phyloP scores from a whole-genome alignment of 192 early-diverging fungal species.

The Fimicolochytrium jonesii region DNA sequence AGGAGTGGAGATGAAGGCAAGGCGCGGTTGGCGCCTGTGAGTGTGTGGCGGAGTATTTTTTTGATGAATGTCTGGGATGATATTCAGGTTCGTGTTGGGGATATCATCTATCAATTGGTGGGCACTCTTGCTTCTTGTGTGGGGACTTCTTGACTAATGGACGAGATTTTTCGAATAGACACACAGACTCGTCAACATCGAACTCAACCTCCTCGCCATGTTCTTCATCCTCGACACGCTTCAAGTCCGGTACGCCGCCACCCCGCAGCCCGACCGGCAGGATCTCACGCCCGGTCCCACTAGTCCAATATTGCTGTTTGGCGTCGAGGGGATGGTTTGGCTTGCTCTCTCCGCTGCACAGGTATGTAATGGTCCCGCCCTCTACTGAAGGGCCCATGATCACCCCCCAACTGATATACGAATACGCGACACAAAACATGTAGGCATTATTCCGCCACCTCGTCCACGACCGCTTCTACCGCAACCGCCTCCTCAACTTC shows the following conservation, averaged over 20 bases:
- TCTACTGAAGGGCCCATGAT: too few relatives aligned
- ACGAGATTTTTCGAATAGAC: too few relatives aligned
- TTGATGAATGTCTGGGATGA: constrained; percentile 48
- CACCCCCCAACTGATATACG: too few relatives aligned
- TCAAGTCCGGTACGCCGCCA: constrained; percentile 31
- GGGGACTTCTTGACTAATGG: too few relatives aligned
- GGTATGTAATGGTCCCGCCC: constrained; percentile 26
- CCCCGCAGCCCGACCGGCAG: constrained; percentile 36
- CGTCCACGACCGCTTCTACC: constrained; percentile 47
- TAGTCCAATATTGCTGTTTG: constrained; percentile 47
- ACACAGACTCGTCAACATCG: constrained; percentile 37
- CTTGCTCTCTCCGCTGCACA: constrained; percentile 29
- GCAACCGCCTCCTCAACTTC: constrained; percentile 46
- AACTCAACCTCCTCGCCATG: constrained; percentile 41
- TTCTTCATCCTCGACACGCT: constrained; percentile 44
- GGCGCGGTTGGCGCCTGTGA: constrained; percentile 36
- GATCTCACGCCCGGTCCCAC: constrained; percentile 33
- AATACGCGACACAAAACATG: too few relatives aligned
- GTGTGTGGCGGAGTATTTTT: constrained; percentile 53
- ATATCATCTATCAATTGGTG: too few relatives aligned
- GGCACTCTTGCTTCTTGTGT: too few relatives aligned
- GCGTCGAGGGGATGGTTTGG: constrained; percentile 39
- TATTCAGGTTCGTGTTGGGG: constrained; percentile 38
- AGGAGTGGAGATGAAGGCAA: constrained; percentile 1
- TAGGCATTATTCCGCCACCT: constrained; percentile 21